Evolutionary conservation across 805 yeast genomes (phyloP), one percentile per base, ranked within the genome.

Genomic region (Saturnispora dispora): DNA sequence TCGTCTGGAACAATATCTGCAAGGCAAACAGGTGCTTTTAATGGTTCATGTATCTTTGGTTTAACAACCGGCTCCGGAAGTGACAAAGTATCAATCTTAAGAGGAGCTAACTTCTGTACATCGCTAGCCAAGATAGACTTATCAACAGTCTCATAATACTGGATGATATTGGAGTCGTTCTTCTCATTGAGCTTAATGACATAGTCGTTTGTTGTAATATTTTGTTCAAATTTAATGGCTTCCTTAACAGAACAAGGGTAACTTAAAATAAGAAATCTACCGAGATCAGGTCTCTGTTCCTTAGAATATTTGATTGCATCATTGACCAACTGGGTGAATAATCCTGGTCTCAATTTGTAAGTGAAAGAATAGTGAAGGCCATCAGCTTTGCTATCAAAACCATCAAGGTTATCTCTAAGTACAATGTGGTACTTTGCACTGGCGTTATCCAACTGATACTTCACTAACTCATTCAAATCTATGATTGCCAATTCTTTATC

Each of bases 191-290:
- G 57, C 13, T 69, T 56, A 25, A 71, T 64, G 40, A 79, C 49
- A 47, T 73, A 70, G 52, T 71, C 63, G 47, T 76, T 65, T 9
- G 74, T 73, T 2, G 82, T 75, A 27, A 85, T 72, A 53, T 83
- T 87, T 57, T 81, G 85, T 62, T 85, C 93, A 55, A 85, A 85
- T 58, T 78, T 80, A 49, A 82, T 77, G 3, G 88, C 84, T 54
- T 85, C 90, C 46, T 77, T 77, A 39, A 85, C 74, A 23, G 72
- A 71, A 46, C 71, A 73, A 3, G 91, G 90, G 60, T 77, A 84
- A 58, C 82, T 78, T 27, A 76, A 60, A 46, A 85, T 63, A 0
- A 82, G 57, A 36, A 81, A 77, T 39, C 70, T 69, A 30, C 79
- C 76, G 32, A 74, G 70, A 22, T 70, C 59, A 22, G 72, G 71